Evolutionary conservation across 805 yeast genomes (phyloP), one percentile per base, ranked within the genome.

Genomic region (Ogataea haglerorum): DNA sequence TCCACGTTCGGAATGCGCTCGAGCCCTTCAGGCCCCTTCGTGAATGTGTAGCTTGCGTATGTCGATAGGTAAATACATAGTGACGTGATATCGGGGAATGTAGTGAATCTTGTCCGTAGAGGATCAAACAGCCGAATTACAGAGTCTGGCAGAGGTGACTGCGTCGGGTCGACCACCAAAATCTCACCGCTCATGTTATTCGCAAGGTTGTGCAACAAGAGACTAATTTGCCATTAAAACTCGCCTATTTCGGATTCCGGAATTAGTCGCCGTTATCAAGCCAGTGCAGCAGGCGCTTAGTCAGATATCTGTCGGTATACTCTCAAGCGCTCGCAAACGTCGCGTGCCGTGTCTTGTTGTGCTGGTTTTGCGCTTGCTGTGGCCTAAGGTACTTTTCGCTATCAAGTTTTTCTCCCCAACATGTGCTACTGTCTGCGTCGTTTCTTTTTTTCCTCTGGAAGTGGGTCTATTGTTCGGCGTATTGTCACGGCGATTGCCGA

Each of bases 141-240:
- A 21, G 34, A 36, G 15, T 29, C 28, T 2, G 57, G 52, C 14
- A 48, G 33, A 5, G 16, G 16, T 12, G 22, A 9, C 22, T 8
- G 12, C 10, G 37, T 9, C 23, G 37, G 30, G 21, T 45, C 47
- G 21, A 48, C 33, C 10, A 48, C 27, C 25, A 42, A 24, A 10
- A 48, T 38, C 34, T 45, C 47, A 16, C 47, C 19, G 21, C 45
- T 47, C 51, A 47, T 47, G 31, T 24, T 24, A n/a, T 24, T 5
- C 17, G 19, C 17, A 15, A 15, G 31, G 19, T 16, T 15, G 7
- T 29, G 10, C 5, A 10, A 12, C n/a, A 10, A 6, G 31, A 5
- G 21, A 15, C 19, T 17, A 17, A 29, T 29, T 29, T 29, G 31
- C 31, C 19, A 29, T 29, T 15, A 15, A 19, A 29, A 29, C 31